These are phyloP conservation scores for Yamadazyma oceani DNA, from an alignment of 1,139 yeast genomes.

Conservation along the genomic window DNA sequence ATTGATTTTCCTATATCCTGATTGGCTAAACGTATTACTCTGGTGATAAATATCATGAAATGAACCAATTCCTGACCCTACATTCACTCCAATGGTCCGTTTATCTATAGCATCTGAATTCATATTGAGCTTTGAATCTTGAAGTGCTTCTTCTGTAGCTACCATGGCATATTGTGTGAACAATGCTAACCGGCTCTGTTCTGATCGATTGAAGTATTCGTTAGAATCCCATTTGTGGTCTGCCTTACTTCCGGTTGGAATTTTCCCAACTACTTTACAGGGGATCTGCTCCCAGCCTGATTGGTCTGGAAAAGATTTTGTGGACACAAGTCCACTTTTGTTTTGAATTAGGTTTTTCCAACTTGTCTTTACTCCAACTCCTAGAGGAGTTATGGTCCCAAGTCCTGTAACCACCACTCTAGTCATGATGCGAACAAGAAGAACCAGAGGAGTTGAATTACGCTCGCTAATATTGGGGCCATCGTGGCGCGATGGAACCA, in stretches of 20 bases:
- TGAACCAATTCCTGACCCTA: constrained; percentile 94
- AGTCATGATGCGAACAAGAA: constrained; percentile 11
- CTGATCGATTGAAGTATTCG: constrained; percentile 45
- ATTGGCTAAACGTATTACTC: constrained; percentile 45
- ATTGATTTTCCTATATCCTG: constrained; percentile 72
- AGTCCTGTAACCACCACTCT: constrained; percentile 91
- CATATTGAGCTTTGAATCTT: constrained; percentile 55
- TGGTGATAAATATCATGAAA: constrained; percentile 71
- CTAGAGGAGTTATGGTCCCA: constrained; percentile 85
- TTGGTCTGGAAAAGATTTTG: constrained; percentile 46
- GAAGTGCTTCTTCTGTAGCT: constrained; percentile 75
- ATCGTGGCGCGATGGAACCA: neutral
- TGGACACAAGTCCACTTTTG: constrained; percentile 58
- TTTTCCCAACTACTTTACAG: constrained; percentile 71
- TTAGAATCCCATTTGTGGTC: constrained; percentile 54
- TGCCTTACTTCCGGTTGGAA: constrained; percentile 53
- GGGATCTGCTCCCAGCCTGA: constrained; percentile 59
- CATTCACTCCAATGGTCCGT: constrained; percentile 62
- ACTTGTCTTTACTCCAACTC: constrained; percentile 57
- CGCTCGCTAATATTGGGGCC: neutral
- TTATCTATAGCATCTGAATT: constrained; percentile 27
- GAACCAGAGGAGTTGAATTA: neutral
- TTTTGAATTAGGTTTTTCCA: constrained; percentile 56
- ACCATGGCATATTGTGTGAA: constrained; percentile 80
- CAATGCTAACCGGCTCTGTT: constrained; percentile 61